These are phyloP conservation scores for Aspergillus cavernicola DNA, from an alignment of 495 filamentous ascomycete species.

Conservation along the genomic window DNA sequence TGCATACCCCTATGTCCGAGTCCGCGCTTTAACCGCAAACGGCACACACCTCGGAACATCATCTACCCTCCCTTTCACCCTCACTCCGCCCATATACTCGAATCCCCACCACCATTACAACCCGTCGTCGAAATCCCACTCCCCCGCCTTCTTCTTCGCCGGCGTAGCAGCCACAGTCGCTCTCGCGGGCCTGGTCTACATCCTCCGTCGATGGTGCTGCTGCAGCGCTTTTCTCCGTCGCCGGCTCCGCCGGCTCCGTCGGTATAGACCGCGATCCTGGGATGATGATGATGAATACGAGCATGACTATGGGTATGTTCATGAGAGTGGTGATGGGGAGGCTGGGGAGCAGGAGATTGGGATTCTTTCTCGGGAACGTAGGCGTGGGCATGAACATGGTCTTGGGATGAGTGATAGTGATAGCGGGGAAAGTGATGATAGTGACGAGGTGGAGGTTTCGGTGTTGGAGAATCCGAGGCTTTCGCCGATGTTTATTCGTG, in stretches of 20 bases:
- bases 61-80: conserved; percentile 13
- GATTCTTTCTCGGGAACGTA: background rate
- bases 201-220: background rate
- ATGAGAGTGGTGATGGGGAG: background rate
- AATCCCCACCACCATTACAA: too few relatives aligned
- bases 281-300: background rate
- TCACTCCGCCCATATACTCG: background rate
- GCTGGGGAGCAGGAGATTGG: background rate
- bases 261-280: background rate
- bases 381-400: too few relatives aligned
- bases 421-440: conserved; percentile 1
- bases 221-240: background rate
- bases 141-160: background rate
- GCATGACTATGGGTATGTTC: too few relatives aligned
- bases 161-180: background rate
- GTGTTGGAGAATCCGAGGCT: background rate
- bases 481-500: background rate
- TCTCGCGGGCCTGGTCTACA: background rate
- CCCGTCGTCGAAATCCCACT: too few relatives aligned
- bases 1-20: conserved; percentile 13
- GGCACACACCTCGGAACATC: conserved; percentile 17
- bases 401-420: too few relatives aligned
- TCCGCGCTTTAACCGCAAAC: conserved; percentile 14
- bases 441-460: conserved; percentile 1
- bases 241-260: background rate